Evolutionary conservation across 2,329 filamentous ascomycete genomes (phyloP), one percentile per base, ranked within the genome.

Genomic region (Calonectria naviculata): DNA sequence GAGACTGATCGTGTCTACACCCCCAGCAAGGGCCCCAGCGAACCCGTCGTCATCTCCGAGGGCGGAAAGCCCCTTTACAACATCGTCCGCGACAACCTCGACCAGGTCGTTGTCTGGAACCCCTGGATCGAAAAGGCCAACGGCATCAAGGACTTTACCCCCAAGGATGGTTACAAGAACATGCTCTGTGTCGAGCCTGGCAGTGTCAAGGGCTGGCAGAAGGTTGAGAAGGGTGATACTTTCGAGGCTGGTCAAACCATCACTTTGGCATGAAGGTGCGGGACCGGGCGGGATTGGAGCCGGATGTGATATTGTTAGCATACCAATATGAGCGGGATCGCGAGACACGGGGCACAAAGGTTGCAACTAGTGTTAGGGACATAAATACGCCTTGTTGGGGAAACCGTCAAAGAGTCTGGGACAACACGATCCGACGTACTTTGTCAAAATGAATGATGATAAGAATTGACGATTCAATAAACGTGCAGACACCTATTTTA

Each of bases 181-280:
- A 98, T 98, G 94, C 87, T 99, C 49, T 98, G 97, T 81, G 90
- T 98, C 62, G 97, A 99, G 87, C 94, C 96, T 3, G 97, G 97
- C 15, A 89, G 92, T 12, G 96, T 98, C 21, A 88, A 90, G 75
- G 90, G 88, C 7, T 98, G 94, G 94, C 92, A 93, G 84, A 94
- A 91, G 76, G 86, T 98, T 76, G 97, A 98, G 82, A 91, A 92
- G 54, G 95, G 95, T 2, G 91, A 93, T 76, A 87, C 89, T 2
- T 91, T 90, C 78, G 89, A 92, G 81, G 91, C 90, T 8, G 88
- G 89, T 17, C 90, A 92, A 83, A 88, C 87, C 5, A 89, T 92
- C 72, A 81, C 78, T 31, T 74, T 86, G 34, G 77, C 74, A 61
- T 85, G 78, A 81, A 24, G 65, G 63, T 46, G 38, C 21, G 21